Conservation (phyloP, 352 stramenopile species). For the Phytophthora meadii region DNA sequence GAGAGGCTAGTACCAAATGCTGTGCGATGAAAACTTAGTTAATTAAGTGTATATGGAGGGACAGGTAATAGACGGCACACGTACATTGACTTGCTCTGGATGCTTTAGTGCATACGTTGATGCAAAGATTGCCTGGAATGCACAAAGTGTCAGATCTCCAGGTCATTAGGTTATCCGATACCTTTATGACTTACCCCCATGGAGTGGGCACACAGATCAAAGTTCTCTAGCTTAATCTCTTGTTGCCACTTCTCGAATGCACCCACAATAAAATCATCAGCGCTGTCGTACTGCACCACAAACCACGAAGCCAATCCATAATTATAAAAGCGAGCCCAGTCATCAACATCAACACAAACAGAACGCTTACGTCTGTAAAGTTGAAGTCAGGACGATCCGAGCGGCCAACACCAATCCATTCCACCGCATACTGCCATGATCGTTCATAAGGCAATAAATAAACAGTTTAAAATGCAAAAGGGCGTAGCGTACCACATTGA, state of each 20-base stretch:
- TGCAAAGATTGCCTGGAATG: slow-evolving; percentile 76
- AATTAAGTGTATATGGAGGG: slow-evolving; percentile 2
- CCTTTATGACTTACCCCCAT: slow-evolving; percentile 61
- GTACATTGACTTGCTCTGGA: slow-evolving; percentile 69
- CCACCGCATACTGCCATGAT: slow-evolving; percentile 70
- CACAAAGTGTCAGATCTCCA: slow-evolving; percentile 2
- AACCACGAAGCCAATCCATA: neutral
- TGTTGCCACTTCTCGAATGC: slow-evolving; percentile 81
- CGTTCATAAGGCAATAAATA: neutral
- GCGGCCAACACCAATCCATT: slow-evolving; percentile 84
- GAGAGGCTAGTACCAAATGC: slow-evolving; percentile 82
- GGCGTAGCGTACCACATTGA: slow-evolving; percentile 70
- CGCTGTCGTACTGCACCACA: slow-evolving; percentile 69
- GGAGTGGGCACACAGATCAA: slow-evolving; percentile 81
- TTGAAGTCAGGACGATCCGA: slow-evolving; percentile 82
- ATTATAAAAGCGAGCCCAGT: slow-evolving; percentile 1
- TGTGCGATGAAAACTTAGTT: slow-evolving; percentile 18
- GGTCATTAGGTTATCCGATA: neutral
- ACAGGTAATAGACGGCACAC: slow-evolving; percentile 7
- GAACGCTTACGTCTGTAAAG: slow-evolving; percentile 60
- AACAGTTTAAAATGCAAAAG: neutral
- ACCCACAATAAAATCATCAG: slow-evolving; percentile 74
- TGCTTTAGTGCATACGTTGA: slow-evolving; percentile 75
- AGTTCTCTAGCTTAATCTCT: slow-evolving; percentile 73
- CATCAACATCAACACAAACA: neutral